Percentiles rank a stretch among this genome's conserved stretches.
phyloP scores from a whole-genome alignment of 192 early-diverging fungal species.

The Backusella psychrophila region DNA sequence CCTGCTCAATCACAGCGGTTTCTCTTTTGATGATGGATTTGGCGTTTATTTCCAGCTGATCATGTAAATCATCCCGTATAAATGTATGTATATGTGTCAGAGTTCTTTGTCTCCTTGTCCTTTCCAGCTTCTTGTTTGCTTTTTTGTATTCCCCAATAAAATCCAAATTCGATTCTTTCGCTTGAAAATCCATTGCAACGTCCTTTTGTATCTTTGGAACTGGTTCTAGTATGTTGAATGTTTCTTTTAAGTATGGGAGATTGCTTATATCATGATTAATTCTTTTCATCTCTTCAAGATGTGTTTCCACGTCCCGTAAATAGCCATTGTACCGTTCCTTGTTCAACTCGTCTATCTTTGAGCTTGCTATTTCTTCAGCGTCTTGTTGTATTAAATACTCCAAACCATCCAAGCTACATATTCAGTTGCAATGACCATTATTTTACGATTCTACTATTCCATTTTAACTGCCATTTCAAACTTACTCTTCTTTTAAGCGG shows the following conservation, averaged over 20 bases:
- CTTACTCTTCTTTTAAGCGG: neutral
- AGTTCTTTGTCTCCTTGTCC: neutral
- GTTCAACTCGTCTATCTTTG: neutral
- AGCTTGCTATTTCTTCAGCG: neutral
- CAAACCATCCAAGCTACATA: neutral
- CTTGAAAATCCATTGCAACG: neutral
- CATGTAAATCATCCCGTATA: neutral
- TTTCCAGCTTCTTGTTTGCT: neutral
- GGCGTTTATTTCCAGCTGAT: neutral
- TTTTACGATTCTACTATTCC: neutral
- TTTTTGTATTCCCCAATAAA: neutral
- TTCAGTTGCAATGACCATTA: neutral
- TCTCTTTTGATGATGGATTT: neutral
- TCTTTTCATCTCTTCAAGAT: neutral
- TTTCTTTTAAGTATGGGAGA: neutral
- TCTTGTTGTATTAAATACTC: neutral
- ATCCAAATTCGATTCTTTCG: neutral
- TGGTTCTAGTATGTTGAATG: neutral
- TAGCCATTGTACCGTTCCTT: neutral
- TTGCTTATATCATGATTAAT: neutral
- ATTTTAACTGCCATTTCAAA: neutral
- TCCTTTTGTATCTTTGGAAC: neutral
- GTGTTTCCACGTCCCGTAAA: neutral
- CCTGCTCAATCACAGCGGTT: neutral
- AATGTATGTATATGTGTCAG: neutral